Conservation (phyloP, 345 rosid genomes). For the Dipteronia dyeriana region DNA sequence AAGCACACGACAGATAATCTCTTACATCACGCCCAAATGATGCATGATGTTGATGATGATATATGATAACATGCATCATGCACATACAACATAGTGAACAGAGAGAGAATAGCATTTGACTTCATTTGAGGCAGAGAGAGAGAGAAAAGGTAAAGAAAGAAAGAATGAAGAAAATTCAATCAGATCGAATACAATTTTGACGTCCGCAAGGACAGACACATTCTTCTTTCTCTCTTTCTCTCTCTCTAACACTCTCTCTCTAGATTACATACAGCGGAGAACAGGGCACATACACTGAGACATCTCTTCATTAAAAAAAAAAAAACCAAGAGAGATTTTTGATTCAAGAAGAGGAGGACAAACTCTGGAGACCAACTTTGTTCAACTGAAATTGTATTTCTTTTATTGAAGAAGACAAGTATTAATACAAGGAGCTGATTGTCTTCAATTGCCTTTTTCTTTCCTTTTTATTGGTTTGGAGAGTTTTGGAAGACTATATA, state of each 20-base stretch:
- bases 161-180: constrained; percentile 55
- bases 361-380: constrained; percentile 37
- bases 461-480: constrained; percentile 15
- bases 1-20: background rate
- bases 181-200: constrained; percentile 76
- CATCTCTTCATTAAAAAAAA: constrained; percentile 19
- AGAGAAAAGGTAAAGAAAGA: constrained; percentile 24
- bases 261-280: constrained; percentile 59
- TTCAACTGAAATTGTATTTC: constrained; percentile 2
- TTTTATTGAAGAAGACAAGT: constrained; percentile 5
- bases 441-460: constrained; percentile 10
- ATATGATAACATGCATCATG: background rate
- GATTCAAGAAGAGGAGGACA: constrained; percentile 24
- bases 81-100: background rate
- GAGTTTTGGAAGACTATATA: constrained; percentile 15
- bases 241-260: constrained; percentile 40
- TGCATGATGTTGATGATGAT: background rate
- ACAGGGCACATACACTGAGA: constrained; percentile 43
- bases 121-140: constrained; percentile 34
- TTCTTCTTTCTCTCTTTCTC: constrained; percentile 26
- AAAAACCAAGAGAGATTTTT: constrained; percentile 14
- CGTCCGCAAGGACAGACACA: constrained; percentile 85
- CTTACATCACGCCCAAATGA: background rate
- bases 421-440: constrained; percentile 23
- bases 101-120: constrained; percentile 44